phyloP scores from a whole-genome alignment of 2,329 filamentous ascomycete species.

The Drechslerella stenobrocha region DNA sequence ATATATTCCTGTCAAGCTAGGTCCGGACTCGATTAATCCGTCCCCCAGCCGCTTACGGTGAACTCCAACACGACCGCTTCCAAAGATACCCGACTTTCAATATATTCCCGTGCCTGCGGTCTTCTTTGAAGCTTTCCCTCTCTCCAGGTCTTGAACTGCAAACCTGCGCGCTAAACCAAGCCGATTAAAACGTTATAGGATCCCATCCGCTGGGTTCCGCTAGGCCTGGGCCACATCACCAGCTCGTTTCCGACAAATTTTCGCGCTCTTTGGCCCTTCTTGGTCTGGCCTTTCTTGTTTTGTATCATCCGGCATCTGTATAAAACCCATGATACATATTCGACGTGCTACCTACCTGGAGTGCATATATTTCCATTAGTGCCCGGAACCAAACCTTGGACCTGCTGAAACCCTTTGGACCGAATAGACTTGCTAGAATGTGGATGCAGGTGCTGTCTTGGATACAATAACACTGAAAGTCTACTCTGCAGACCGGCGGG shows the following conservation, averaged over 20 bases:
- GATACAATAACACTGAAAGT: constrained; percentile 31
- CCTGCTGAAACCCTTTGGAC: constrained; percentile 6
- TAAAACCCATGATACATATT: constrained; percentile 17
- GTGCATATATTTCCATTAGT: constrained; percentile 6
- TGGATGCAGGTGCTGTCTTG: constrained; percentile 27
- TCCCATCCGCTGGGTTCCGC: too few relatives aligned
- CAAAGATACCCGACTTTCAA: constrained; percentile 19
- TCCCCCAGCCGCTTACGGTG: too few relatives aligned
- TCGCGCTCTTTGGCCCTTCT: too few relatives aligned
- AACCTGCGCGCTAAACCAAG: too few relatives aligned
- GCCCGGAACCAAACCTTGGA: too few relatives aligned
- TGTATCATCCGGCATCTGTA: too few relatives aligned
- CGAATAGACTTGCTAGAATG: constrained; percentile 24
- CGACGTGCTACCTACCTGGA: constrained; percentile 12
- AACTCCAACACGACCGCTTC: constrained; percentile 13
- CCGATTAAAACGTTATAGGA: too few relatives aligned
- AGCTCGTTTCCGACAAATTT: too few relatives aligned
- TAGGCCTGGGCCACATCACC: too few relatives aligned
- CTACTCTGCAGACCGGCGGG: neutral
- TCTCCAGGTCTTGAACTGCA: neutral
- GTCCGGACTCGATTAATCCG: too few relatives aligned
- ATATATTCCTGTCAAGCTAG: constrained; percentile 1
- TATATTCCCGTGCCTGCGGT: neutral
- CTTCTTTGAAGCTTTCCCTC: neutral
- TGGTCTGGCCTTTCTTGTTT: too few relatives aligned